A percentile compares a stretch with the other conserved stretches of the same genome.
Evolutionary conservation across 345 rosid species (phyloP).

Genomic region (Excoecaria cochinchinensis): DNA sequence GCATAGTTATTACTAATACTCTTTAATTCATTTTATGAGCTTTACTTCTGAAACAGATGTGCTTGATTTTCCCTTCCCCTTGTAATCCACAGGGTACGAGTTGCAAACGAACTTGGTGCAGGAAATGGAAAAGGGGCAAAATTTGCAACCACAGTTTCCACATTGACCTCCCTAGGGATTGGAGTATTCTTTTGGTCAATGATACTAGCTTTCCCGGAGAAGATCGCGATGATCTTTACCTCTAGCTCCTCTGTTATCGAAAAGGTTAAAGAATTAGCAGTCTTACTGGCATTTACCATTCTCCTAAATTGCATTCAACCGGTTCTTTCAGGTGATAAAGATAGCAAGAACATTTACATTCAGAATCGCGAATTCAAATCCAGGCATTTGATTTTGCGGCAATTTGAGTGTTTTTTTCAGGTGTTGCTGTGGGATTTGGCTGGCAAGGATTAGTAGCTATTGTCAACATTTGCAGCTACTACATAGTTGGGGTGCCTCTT

Average conservation of each 20-base stretch:
- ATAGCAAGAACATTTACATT: not conserved
- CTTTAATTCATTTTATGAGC: too few relatives aligned
- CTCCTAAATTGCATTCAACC: slow-evolving; percentile 61
- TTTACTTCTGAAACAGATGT: too few relatives aligned
- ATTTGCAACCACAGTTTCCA: slow-evolving; percentile 49
- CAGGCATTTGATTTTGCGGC: not conserved
- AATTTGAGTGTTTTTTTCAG: slow-evolving; percentile 18
- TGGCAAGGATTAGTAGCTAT: slow-evolving; percentile 49
- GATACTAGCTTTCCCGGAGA: slow-evolving; percentile 36
- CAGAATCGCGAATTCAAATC: not conserved
- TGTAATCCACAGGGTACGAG: slow-evolving; percentile 41
- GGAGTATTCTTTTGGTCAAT: slow-evolving; percentile 42
- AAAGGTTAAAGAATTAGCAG: slow-evolving; percentile 41
- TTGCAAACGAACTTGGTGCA: slow-evolving; percentile 55
- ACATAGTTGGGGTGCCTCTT: slow-evolving; percentile 47
- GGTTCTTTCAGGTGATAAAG: slow-evolving; percentile 48
- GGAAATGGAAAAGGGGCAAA: slow-evolving; percentile 52
- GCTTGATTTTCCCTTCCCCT: not conserved
- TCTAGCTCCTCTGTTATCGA: slow-evolving; percentile 37
- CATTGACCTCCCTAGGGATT: slow-evolving; percentile 33
- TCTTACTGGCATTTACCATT: slow-evolving; percentile 46
- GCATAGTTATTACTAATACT: not conserved
- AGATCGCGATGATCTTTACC: slow-evolving; percentile 49
- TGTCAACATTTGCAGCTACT: slow-evolving; percentile 53
- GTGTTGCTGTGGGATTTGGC: slow-evolving; percentile 57